phyloP scores from a whole-genome alignment of 164 flowering plant species.

The Vitis labrusca region DNA sequence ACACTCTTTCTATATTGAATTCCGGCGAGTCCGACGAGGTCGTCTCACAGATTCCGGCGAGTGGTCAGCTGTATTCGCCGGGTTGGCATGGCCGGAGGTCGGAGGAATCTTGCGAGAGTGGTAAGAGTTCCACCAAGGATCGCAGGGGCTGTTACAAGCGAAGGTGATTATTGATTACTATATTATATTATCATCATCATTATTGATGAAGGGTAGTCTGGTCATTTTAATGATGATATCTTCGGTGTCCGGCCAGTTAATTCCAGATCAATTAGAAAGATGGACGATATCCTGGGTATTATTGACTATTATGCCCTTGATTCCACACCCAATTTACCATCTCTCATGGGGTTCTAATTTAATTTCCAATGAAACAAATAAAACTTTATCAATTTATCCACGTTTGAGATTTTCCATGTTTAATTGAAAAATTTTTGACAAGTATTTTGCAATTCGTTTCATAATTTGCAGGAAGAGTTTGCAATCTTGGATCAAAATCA shows the following conservation, averaged over 20 bases:
- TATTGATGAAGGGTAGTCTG: background rate
- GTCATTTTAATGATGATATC: background rate
- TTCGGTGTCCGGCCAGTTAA: too few species aligned
- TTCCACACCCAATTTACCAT: background rate
- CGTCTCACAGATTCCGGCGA: constrained; percentile 13
- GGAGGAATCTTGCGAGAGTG: constrained; percentile 31
- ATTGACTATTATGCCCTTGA: background rate
- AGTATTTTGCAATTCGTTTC: background rate
- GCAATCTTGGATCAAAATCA: constrained; percentile 21
- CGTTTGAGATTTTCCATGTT: too few species aligned
- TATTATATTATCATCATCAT: background rate
- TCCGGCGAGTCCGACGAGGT: constrained; percentile 20
- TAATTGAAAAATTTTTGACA: too few species aligned
- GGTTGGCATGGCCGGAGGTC: constrained; percentile 12
- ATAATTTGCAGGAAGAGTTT: constrained; percentile 33
- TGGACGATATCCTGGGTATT: background rate
- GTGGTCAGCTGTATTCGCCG: background rate
- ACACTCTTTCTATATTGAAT: constrained; percentile 25
- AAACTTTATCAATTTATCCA: too few species aligned
- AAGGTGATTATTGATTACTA: constrained; percentile 30
- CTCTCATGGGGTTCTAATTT: background rate
- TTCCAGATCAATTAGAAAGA: background rate
- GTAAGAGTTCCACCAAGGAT: constrained; percentile 26
- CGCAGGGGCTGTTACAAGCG: constrained; percentile 50
- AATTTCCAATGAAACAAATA: too few species aligned